Percentiles rank a stretch among this genome's conserved stretches.
Conservation (phyloP, 805 yeast species). For the Clavispora vitiphila region DNA sequence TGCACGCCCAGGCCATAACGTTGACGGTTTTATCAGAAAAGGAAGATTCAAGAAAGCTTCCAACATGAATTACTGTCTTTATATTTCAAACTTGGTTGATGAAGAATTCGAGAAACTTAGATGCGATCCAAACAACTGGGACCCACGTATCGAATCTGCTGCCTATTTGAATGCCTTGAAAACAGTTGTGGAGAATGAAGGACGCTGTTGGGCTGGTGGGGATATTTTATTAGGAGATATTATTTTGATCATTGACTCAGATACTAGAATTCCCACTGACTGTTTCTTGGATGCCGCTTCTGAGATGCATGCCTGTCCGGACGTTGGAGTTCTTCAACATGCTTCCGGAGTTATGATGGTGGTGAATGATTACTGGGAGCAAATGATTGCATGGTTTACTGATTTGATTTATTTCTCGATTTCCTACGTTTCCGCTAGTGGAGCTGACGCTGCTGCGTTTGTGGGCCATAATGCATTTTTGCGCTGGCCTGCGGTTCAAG, state of each 20-base stretch:
- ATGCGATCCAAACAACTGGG: background rate
- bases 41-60: background rate
- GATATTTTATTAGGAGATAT: background rate
- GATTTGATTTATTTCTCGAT: constrained; percentile 1
- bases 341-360: constrained; percentile 1
- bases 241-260: background rate
- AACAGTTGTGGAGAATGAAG: background rate
- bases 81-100: background rate
- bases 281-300: background rate
- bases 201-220: background rate
- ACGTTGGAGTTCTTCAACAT: background rate
- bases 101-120: background rate
- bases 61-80: background rate
- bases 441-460: background rate
- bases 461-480: constrained; percentile 1
- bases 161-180: background rate
- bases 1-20: background rate
- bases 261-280: background rate
- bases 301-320: background rate
- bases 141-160: background rate
- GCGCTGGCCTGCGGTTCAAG: background rate
- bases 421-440: background rate
- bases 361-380: constrained; percentile 1
- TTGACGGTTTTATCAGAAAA: background rate
- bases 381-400: constrained; percentile 1